Conservation (phyloP, 2,329 filamentous ascomycete species). For the Diaporthe sp. region DNA sequence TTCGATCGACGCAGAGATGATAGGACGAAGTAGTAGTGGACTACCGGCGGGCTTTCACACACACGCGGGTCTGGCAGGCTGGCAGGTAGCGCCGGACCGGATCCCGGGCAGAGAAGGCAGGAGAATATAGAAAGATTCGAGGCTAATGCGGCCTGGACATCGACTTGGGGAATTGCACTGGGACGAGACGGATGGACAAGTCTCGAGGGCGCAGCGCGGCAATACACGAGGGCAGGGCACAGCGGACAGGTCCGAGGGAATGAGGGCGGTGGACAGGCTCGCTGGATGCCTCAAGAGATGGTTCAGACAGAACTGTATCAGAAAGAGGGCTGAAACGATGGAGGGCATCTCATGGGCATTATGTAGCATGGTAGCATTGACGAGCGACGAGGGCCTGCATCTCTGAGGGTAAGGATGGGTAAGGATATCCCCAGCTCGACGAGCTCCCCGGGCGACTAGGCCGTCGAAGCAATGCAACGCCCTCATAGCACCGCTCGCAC, state of each 20-base stretch:
- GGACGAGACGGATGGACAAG: conserved; percentile 26
- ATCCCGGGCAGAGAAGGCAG: neutral
- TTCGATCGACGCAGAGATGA: conserved; percentile 33
- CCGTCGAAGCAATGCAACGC: conserved; percentile 29
- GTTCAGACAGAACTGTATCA: conserved; percentile 37
- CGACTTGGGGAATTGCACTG: conserved; percentile 10
- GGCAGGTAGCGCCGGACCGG: neutral
- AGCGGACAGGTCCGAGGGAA: neutral
- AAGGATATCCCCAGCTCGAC: conserved; percentile 33
- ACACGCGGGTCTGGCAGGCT: neutral
- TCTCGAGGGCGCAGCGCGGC: neutral
- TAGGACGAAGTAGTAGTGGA: conserved; percentile 13
- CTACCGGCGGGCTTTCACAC: neutral
- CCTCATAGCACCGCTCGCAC: conserved; percentile 1
- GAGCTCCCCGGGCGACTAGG: conserved; percentile 9
- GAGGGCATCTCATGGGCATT: conserved; percentile 35
- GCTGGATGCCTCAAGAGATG: conserved; percentile 28
- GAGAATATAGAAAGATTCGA: conserved; percentile 10
- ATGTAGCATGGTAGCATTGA: conserved; percentile 37
- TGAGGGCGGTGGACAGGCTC: neutral
- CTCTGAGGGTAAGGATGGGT: conserved; percentile 30
- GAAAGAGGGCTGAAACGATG: conserved; percentile 39
- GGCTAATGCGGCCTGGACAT: conserved; percentile 10
- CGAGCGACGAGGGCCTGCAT: neutral
- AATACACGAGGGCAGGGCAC: neutral